phyloP scores from a whole-genome alignment of 164 flowering plant genomes.

The Warburgia ugandensis region DNA sequence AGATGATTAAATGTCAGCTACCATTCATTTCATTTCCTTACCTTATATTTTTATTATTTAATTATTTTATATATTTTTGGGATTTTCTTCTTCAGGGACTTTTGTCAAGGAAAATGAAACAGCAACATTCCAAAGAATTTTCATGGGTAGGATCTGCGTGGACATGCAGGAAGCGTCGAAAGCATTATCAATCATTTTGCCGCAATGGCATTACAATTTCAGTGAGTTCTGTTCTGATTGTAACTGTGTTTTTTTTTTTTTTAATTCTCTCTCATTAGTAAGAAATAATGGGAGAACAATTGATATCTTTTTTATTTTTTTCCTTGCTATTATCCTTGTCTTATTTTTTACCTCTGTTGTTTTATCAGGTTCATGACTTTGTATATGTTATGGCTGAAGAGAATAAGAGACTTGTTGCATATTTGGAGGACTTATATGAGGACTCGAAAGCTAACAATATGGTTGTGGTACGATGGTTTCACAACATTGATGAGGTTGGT shows the following conservation, averaged over 20 bases:
- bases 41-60: not conserved
- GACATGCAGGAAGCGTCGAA: constrained; percentile 55
- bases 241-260: not conserved
- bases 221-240: constrained; percentile 35
- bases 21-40: not conserved
- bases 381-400: constrained; percentile 79
- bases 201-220: constrained; percentile 65
- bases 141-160: constrained; percentile 64
- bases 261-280: not conserved
- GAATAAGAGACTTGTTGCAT: constrained; percentile 63
- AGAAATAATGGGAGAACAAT: too few relatives aligned
- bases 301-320: too few relatives aligned
- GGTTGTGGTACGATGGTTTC: constrained; percentile 96
- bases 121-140: constrained; percentile 29
- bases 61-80: not conserved
- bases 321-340: not conserved
- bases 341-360: not conserved
- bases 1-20: too few relatives aligned
- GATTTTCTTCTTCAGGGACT: constrained; percentile 22
- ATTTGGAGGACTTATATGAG: constrained; percentile 85
- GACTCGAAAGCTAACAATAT: constrained; percentile 69
- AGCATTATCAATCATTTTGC: constrained; percentile 58
- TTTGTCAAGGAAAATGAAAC: constrained; percentile 20
- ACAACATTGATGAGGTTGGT: constrained; percentile 92
- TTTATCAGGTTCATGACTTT: constrained; percentile 62